Percentiles rank a stretch among this genome's conserved stretches.
phyloP scores from a whole-genome alignment of 257 asterid species.

The Echites panduratus region DNA sequence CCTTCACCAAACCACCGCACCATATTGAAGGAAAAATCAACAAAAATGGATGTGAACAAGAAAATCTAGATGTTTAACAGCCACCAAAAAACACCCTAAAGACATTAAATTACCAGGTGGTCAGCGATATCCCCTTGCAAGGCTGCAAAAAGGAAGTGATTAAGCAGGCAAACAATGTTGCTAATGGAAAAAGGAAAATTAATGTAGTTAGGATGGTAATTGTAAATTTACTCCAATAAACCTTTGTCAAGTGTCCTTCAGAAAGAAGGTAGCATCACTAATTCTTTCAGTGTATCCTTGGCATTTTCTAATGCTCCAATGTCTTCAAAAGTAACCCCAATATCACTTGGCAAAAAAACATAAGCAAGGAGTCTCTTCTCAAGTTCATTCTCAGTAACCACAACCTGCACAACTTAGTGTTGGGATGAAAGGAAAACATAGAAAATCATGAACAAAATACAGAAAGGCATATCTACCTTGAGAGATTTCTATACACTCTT shows the following conservation, averaged over 20 bases:
- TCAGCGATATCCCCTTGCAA: conserved; percentile 83
- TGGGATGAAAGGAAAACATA: too few species aligned
- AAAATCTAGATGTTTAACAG: too few species aligned
- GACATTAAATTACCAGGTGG: conserved; percentile 96
- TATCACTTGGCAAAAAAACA: conserved; percentile 71
- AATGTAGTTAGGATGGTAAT: not conserved
- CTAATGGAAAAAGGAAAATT: too few species aligned
- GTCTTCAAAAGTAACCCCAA: conserved; percentile 91
- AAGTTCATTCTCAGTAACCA: conserved; percentile 79
- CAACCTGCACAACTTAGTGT: too few species aligned
- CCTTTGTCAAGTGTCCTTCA: conserved; percentile 85
- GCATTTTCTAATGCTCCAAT: too few species aligned
- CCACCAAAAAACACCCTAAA: too few species aligned
- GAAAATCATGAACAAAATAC: too few species aligned
- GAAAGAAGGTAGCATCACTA: conserved; percentile 91
- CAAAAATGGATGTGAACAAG: too few species aligned
- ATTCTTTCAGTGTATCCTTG: conserved; percentile 78
- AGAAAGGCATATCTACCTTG: too few species aligned
- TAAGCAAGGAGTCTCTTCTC: conserved; percentile 80
- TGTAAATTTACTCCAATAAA: conserved; percentile 10
- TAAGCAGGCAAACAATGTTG: conserved; percentile 8
- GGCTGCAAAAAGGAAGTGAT: too few species aligned
- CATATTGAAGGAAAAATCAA: too few species aligned
- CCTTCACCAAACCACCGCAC: too few species aligned
- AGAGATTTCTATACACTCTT: conserved; percentile 75